phyloP scores from a whole-genome alignment of 2,329 filamentous ascomycete species.

The Stemphylium lycopersici region DNA sequence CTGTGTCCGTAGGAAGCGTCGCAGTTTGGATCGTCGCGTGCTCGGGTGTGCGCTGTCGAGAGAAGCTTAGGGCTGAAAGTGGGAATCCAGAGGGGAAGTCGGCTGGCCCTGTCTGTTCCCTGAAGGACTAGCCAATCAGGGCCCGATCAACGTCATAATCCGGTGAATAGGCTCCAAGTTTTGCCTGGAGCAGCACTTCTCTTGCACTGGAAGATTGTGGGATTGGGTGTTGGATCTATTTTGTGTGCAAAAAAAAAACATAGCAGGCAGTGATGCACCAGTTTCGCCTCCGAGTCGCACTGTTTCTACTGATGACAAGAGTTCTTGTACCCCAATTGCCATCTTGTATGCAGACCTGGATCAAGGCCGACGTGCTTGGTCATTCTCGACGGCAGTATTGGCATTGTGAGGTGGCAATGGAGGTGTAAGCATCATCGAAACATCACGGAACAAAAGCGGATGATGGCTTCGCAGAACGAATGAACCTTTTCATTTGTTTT shows the following conservation, averaged over 20 bases:
- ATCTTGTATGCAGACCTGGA: background rate
- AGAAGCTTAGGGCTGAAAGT: conserved; percentile 31
- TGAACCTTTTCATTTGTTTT: conserved; percentile 20
- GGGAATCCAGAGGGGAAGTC: conserved; percentile 17
- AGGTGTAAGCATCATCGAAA: background rate
- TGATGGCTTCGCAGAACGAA: conserved; percentile 1
- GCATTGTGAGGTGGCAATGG: background rate
- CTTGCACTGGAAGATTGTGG: background rate
- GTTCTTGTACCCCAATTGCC: background rate
- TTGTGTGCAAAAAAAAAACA: no score
- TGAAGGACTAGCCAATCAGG: conserved; percentile 19
- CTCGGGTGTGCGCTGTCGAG: conserved; percentile 29
- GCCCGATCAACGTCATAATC: conserved; percentile 21
- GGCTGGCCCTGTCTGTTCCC: conserved; percentile 15
- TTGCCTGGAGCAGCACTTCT: background rate
- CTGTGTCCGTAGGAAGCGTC: conserved; percentile 4
- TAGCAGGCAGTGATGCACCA: background rate
- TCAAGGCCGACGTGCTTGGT: background rate
- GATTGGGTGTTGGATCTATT: no score
- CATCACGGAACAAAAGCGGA: background rate
- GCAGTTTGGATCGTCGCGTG: conserved; percentile 40
- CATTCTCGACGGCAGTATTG: no score
- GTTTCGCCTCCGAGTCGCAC: background rate
- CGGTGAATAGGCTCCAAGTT: conserved; percentile 14
- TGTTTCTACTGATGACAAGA: background rate